Percentiles rank a stretch among this genome's conserved stretches.
Evolutionary conservation across 192 early-diverging fungal genomes (phyloP).

Genomic region (Backusella mclennaniae): DNA sequence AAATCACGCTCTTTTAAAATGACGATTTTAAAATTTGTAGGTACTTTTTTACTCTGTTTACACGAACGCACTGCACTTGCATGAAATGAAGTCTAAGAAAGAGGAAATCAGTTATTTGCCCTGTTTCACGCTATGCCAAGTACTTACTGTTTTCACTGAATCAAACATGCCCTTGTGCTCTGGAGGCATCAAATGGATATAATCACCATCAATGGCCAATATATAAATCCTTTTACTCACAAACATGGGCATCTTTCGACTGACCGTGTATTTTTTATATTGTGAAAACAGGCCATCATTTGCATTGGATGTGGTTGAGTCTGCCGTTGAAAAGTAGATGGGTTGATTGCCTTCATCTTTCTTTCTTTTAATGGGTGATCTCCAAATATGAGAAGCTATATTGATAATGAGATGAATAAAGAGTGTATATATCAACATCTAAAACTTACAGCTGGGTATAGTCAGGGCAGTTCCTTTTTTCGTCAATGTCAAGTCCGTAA

Average conservation of each 20-base stretch:
- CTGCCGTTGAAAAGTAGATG: slow-evolving; percentile 26
- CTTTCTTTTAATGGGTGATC: slow-evolving; percentile 38
- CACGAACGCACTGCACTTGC: slow-evolving; percentile 62
- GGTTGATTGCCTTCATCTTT: slow-evolving; percentile 31
- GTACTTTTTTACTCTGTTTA: slow-evolving; percentile 66
- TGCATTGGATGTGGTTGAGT: neutral
- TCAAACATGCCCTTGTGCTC: slow-evolving; percentile 81
- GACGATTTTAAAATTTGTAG: slow-evolving; percentile 66
- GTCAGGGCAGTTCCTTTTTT: slow-evolving; percentile 53
- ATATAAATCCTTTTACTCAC: slow-evolving; percentile 79
- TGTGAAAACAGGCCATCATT: slow-evolving; percentile 27
- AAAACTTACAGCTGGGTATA: slow-evolving; percentile 31
- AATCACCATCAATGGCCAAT: slow-evolving; percentile 94
- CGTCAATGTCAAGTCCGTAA: slow-evolving; percentile 69
- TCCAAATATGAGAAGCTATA: slow-evolving; percentile 32
- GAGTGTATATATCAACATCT: neutral
- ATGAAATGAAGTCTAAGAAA: slow-evolving; percentile 56
- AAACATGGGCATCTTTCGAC: slow-evolving; percentile 84
- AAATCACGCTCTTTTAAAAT: slow-evolving; percentile 58
- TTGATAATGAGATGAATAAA: neutral
- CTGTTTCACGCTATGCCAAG: no score
- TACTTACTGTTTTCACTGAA: slow-evolving; percentile 69
- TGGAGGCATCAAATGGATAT: slow-evolving; percentile 85
- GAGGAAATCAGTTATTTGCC: neutral
- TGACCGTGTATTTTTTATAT: slow-evolving; percentile 75